phyloP scores from a whole-genome alignment of 331 rosid species.

The Acacia pycnantha region DNA sequence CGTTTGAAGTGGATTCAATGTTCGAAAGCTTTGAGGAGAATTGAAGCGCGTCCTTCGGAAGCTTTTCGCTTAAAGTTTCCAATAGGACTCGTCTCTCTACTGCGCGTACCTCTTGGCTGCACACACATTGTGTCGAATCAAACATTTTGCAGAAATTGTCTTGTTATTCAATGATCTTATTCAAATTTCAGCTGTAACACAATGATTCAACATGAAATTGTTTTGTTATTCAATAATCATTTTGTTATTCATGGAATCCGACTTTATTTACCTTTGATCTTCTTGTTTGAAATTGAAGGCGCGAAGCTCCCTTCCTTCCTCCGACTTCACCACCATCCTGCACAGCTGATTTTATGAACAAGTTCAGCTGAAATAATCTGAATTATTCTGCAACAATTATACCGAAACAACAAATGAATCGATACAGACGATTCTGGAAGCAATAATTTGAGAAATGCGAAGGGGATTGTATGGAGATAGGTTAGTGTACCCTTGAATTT shows the following conservation, averaged over 20 bases:
- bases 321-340: slow-evolving; percentile 90
- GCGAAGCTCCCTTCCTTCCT: slow-evolving; percentile 74
- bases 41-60: slow-evolving; percentile 49
- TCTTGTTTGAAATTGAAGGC: slow-evolving; percentile 81
- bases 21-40: slow-evolving; percentile 69
- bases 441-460: background rate
- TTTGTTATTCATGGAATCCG: too few species aligned
- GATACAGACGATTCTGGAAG: background rate
- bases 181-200: background rate
- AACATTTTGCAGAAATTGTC: background rate
- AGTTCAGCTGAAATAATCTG: background rate
- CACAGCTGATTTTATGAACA: slow-evolving; percentile 57
- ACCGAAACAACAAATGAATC: background rate
- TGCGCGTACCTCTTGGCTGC: slow-evolving; percentile 95
- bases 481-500: slow-evolving; percentile 68
- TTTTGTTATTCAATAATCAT: too few species aligned
- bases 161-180: background rate
- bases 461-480: background rate
- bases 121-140: background rate
- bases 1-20: slow-evolving; percentile 49
- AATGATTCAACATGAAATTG: background rate
- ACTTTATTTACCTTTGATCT: slow-evolving; percentile 57
- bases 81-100: slow-evolving; percentile 85
- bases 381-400: background rate
- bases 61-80: slow-evolving; percentile 73